Evolutionary conservation across 2,329 filamentous ascomycete genomes (phyloP).

Genomic region (Arthrobotrys megalospora): DNA sequence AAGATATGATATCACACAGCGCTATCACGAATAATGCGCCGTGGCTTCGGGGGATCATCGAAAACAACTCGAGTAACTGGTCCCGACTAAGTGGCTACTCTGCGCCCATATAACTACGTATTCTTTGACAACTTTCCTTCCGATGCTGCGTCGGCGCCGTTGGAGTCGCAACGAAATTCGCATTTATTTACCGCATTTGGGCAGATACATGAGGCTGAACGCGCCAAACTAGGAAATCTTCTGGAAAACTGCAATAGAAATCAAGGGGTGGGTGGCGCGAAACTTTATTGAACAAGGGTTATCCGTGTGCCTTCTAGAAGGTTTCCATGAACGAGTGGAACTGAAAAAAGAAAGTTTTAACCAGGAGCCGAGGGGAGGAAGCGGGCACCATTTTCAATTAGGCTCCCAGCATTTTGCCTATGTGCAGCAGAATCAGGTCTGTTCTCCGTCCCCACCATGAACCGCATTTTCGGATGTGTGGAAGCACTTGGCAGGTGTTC

Average conservation of each 20-base stretch:
- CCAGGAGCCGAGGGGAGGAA: conserved; percentile 60
- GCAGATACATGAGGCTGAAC: conserved; percentile 55
- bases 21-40: conserved; percentile 25
- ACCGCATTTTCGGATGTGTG: conserved; percentile 57
- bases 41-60: background rate
- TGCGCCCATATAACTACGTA: background rate
- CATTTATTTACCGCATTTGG: conserved; percentile 55
- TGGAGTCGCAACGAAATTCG: conserved; percentile 24
- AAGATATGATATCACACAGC: conserved; percentile 20
- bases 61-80: background rate
- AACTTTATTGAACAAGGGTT: conserved; percentile 46
- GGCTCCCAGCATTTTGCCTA: conserved; percentile 62
- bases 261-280: conserved; percentile 40
- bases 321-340: conserved; percentile 44
- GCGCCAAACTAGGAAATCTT: conserved; percentile 59
- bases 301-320: conserved; percentile 61
- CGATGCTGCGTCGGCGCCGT: conserved; percentile 23
- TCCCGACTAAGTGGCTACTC: background rate
- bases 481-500: conserved; percentile 59
- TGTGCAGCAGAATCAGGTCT: conserved; percentile 57
- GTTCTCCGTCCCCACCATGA: conserved; percentile 51
- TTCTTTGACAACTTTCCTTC: conserved; percentile 29
- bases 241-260: conserved; percentile 59
- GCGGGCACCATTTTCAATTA: conserved; percentile 61
- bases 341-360: conserved; percentile 60